Percentiles rank a stretch among this genome's conserved stretches.
These are phyloP conservation scores for Aphanocladium album DNA, from an alignment of 2,329 filamentous ascomycete species.

Conservation along the genomic window DNA sequence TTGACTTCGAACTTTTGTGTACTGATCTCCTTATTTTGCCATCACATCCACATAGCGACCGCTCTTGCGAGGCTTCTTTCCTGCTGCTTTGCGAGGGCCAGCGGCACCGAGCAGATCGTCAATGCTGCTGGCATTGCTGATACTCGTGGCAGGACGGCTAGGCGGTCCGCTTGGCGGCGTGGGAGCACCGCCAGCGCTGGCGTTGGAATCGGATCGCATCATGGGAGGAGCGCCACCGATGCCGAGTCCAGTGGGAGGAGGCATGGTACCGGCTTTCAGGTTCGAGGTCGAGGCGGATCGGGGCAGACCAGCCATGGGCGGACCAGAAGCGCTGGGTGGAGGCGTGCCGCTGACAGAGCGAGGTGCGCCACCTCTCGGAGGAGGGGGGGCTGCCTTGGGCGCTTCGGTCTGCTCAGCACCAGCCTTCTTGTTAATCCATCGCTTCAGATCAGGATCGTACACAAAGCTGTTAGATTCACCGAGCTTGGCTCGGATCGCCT, in stretches of 20 bases:
- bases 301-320: conserved; percentile 24
- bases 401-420: conserved; percentile 57
- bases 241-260: conserved; percentile 30
- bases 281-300: conserved; percentile 24
- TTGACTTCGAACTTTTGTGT: background rate
- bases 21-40: conserved; percentile 53
- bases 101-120: conserved; percentile 83
- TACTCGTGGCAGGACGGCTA: conserved; percentile 68
- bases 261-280: conserved; percentile 24
- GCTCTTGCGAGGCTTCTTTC: conserved; percentile 71
- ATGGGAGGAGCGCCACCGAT: conserved; percentile 35
- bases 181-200: conserved; percentile 32
- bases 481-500: conserved; percentile 84
- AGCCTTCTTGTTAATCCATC: conserved; percentile 96
- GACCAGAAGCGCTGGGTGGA: conserved; percentile 35
- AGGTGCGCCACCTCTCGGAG: conserved; percentile 58
- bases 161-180: conserved; percentile 47
- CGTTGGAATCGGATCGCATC: conserved; percentile 44
- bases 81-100: conserved; percentile 59
- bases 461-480: conserved; percentile 91
- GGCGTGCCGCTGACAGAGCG: conserved; percentile 51
- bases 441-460: conserved; percentile 92
- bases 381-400: conserved; percentile 69
- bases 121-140: conserved; percentile 91
- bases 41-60: conserved; percentile 95